Conservation (phyloP, 2,329 filamentous ascomycete species). For the Aspergillus arachidicola region DNA sequence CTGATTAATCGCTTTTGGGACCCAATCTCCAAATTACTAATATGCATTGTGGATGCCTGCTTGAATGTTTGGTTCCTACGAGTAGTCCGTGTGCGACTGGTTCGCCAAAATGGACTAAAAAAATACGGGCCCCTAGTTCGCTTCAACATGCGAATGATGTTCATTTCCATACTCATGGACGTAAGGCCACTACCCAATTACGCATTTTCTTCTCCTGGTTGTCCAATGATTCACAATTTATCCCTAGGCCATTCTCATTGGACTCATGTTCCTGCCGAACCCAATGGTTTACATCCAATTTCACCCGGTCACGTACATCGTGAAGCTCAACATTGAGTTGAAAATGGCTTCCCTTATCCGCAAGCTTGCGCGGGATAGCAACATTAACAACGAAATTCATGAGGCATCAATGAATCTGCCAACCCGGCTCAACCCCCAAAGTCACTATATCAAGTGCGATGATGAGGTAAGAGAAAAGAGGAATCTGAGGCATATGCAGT, state of each 20-base stretch:
- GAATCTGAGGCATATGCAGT: not conserved
- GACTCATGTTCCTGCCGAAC: conserved; percentile 1
- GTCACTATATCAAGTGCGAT: not conserved
- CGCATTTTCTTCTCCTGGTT: not conserved
- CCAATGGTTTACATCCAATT: not conserved
- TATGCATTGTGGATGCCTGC: not conserved
- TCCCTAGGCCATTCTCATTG: not conserved
- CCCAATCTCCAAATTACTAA: not conserved
- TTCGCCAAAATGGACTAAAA: not conserved
- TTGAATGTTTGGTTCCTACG: not conserved
- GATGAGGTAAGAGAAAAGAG: not conserved
- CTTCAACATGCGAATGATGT: not conserved
- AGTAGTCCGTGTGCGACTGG: not conserved
- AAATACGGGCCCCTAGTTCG: not conserved
- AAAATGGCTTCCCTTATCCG: not conserved
- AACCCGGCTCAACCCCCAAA: not conserved
- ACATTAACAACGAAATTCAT: not conserved
- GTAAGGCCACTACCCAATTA: not conserved
- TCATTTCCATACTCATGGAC: not conserved
- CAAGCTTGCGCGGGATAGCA: not conserved
- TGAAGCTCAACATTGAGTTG: conserved; percentile 2
- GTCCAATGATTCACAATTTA: not conserved
- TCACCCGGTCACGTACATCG: not conserved
- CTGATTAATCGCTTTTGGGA: not conserved
- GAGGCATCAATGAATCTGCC: not conserved